Conservation (phyloP, 768 basidiomycete genomes). For the Lentinula guzmanii region DNA sequence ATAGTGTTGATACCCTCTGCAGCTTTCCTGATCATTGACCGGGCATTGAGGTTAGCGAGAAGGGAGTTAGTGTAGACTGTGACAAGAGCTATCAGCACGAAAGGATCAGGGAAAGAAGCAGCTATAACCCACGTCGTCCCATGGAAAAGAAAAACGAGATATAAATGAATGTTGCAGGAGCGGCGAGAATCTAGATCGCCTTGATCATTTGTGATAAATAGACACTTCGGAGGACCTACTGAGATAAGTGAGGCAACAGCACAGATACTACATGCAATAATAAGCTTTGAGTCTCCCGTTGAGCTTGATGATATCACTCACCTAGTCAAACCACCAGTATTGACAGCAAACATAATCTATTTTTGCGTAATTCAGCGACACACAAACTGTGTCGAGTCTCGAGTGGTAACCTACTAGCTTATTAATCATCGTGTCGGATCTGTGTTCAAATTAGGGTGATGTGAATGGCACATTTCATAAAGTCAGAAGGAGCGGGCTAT, state of each 20-base stretch:
- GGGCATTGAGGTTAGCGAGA: slow-evolving; percentile 24
- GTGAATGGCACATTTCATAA: neutral
- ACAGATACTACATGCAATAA: slow-evolving; percentile 30
- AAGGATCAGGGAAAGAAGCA: slow-evolving; percentile 10
- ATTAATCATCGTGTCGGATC: slow-evolving; percentile 43
- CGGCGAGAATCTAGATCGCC: slow-evolving; percentile 34
- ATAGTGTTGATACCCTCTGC: neutral
- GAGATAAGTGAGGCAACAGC: slow-evolving; percentile 51
- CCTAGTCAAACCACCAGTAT: slow-evolving; percentile 34
- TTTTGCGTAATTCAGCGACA: neutral
- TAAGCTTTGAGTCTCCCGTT: neutral
- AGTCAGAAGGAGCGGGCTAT: slow-evolving; percentile 1
- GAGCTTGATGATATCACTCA: slow-evolving; percentile 9
- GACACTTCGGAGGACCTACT: slow-evolving; percentile 17
- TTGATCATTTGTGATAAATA: neutral
- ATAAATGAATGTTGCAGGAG: slow-evolving; percentile 46
- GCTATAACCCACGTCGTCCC: slow-evolving; percentile 42
- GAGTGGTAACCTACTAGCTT: slow-evolving; percentile 25
- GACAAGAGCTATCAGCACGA: neutral
- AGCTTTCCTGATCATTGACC: slow-evolving; percentile 12
- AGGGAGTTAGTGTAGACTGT: slow-evolving; percentile 26
- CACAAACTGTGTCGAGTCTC: neutral
- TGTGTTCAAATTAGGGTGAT: slow-evolving; percentile 11
- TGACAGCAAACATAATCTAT: slow-evolving; percentile 41
- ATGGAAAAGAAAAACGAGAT: slow-evolving; percentile 57